Conservation (phyloP, 208 protist species). For the Trypanosoma scelopori region DNA sequence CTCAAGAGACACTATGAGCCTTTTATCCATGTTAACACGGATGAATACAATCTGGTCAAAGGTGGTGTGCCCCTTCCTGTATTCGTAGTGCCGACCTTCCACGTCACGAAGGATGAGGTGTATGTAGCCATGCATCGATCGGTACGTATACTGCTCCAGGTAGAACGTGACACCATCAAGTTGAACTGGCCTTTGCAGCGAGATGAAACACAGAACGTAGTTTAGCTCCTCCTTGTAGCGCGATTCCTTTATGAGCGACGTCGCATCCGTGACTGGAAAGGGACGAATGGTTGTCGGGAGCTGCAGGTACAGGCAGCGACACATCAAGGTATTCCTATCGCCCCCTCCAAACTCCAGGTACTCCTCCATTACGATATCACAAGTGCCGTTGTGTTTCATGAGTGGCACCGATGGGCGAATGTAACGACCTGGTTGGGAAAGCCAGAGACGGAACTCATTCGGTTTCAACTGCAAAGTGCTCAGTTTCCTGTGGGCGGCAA, state of each 20-base stretch:
- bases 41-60: neutral
- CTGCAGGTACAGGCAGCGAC: slow-evolving; percentile 57
- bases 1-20: neutral
- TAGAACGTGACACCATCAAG: slow-evolving; percentile 15
- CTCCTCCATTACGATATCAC: slow-evolving; percentile 9
- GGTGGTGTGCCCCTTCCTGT: neutral
- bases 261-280: neutral
- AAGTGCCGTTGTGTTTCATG: slow-evolving; percentile 25
- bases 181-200: neutral
- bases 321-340: slow-evolving; percentile 22
- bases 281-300: slow-evolving; percentile 25
- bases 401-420: slow-evolving; percentile 37
- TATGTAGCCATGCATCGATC: neutral
- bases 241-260: neutral
- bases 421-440: slow-evolving; percentile 5
- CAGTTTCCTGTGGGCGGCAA: slow-evolving; percentile 40
- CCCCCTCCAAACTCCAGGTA: slow-evolving; percentile 4
- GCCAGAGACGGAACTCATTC: slow-evolving; percentile 51
- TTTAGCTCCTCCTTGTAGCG: neutral
- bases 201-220: neutral
- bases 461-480: slow-evolving; percentile 29
- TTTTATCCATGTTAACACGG: slow-evolving; percentile 4
- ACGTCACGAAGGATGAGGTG: neutral
- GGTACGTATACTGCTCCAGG: neutral
- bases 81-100: neutral